These are phyloP conservation scores for Leishmania amazonensis DNA, from an alignment of 208 protist genomes.

Conservation along the genomic window DNA sequence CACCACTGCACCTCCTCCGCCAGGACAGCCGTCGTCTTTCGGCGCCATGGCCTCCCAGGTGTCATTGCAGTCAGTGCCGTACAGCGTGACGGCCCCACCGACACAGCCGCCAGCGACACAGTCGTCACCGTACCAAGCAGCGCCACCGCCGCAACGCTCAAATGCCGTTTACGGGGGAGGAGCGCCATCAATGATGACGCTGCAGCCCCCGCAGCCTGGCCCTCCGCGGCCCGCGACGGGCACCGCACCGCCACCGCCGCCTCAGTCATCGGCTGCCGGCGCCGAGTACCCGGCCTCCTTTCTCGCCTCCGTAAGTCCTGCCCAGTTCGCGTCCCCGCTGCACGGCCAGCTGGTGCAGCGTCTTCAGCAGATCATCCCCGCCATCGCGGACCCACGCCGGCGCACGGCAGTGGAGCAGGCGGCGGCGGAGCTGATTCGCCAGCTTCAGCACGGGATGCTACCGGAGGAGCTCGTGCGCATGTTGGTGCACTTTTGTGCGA, in stretches of 20 bases:
- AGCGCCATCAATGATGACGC: neutral
- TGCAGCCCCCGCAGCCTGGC: neutral
- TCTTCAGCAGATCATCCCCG: slow-evolving; percentile 42
- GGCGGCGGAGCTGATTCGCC: slow-evolving; percentile 55
- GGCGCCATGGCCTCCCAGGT: slow-evolving; percentile 8
- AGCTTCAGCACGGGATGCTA: slow-evolving; percentile 45
- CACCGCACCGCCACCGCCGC: slow-evolving; percentile 15
- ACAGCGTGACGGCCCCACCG: slow-evolving; percentile 26
- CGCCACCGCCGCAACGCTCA: neutral
- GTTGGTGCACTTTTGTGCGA: slow-evolving; percentile 51
- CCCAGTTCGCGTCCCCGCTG: slow-evolving; percentile 15
- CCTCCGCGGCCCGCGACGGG: slow-evolving; percentile 2
- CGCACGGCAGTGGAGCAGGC: slow-evolving; percentile 54
- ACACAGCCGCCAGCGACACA: slow-evolving; percentile 8
- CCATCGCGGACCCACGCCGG: slow-evolving; percentile 42
- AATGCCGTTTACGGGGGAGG: neutral
- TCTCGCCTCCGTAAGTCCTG: slow-evolving; percentile 18
- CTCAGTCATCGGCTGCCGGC: slow-evolving; percentile 5
- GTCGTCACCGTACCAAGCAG: slow-evolving; percentile 2
- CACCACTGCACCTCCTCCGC: slow-evolving; percentile 16
- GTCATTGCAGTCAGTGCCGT: slow-evolving; percentile 26
- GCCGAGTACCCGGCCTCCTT: neutral
- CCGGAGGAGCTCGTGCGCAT: slow-evolving; percentile 49
- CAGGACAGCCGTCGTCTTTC: slow-evolving; percentile 8
- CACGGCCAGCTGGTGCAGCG: slow-evolving; percentile 33